phyloP scores from a whole-genome alignment of 225 moss, liverwort and hornwort species.

The Lunularia cruciata region DNA sequence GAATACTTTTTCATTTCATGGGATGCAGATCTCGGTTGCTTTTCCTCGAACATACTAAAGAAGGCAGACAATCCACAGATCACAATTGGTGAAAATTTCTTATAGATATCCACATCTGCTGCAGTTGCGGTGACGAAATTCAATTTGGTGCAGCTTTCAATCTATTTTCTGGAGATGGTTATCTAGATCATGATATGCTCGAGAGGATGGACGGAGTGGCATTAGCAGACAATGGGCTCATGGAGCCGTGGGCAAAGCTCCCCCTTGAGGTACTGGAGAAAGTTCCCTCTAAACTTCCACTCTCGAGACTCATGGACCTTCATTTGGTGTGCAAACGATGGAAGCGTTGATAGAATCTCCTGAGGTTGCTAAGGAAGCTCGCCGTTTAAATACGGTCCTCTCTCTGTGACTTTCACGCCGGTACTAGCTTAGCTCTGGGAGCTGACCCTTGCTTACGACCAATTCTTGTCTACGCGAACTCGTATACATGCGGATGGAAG shows the following conservation, averaged over 20 bases:
- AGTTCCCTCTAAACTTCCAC: neutral
- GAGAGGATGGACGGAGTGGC: too few species aligned
- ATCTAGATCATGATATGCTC: too few species aligned
- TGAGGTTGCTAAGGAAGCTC: neutral
- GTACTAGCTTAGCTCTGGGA: neutral
- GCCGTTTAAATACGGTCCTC: neutral
- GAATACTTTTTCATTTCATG: too few species aligned
- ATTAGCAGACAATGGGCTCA: too few species aligned
- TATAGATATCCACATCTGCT: too few species aligned
- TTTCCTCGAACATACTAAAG: too few species aligned
- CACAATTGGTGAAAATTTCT: too few species aligned
- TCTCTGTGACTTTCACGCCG: neutral
- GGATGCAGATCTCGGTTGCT: too few species aligned
- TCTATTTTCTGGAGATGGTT: too few species aligned
- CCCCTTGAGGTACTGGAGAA: neutral
- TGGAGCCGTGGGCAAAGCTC: neutral
- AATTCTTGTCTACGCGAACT: neutral
- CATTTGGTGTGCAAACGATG: neutral
- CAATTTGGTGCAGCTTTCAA: too few species aligned
- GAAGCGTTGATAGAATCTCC: neutral
- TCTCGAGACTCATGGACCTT: neutral
- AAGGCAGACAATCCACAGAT: too few species aligned
- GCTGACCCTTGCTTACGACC: neutral
- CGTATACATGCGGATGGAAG: neutral
- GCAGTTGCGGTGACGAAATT: too few species aligned